Evolutionary conservation across 2,329 filamentous ascomycete genomes (phyloP), one percentile per base, ranked within the genome.

Genomic region (Ascocoryne sarcoides): DNA sequence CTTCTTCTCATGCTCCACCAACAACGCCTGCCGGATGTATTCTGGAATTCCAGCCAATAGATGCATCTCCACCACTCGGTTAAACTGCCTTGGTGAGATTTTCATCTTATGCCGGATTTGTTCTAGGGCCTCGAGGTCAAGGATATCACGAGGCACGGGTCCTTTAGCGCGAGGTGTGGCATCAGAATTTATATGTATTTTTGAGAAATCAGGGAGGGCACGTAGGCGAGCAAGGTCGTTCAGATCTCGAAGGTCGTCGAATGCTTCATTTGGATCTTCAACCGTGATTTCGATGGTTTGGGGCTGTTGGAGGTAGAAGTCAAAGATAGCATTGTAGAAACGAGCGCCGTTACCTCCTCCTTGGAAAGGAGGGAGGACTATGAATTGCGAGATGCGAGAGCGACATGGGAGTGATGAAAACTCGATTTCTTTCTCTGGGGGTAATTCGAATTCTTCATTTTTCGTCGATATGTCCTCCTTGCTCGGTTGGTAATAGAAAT

Each of bases 241-340:
- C 37, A 82, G 67, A 57, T 92, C 85, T 50, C 86, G 76, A 53
- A 93, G 68, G 44, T 86, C 77, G 55, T 92, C 84, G 52, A 93
- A 93, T 1, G 74, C 77, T 57, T 90, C 84, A 55, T 85, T 96
- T 0, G 92, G 93, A 46, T 96, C 90, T 64, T 98, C 92, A 4
- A 98, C 81, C 0, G 89, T 93, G 54, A 98, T 75, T 59, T 96
- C 90, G 40, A 78, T 70, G 5, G 88, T 82, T 45, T 81, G 79
- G 0, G 74, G 61, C 42, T 83, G 75, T 23, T 75, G 69, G 43
- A 83, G 70, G 48, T 85, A 83, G 50, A 79, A 65, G 5, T 73
- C 65, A 56, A 87, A 90, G 50, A 96, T 85, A 36, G 79, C 71
- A 44, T 79, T 77, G 68, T 96, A 98, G 29, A 98, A 76, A 15